Evolutionary conservation across 345 rosid species (phyloP), one percentile per base, ranked within the genome.

Genomic region (Capsella bursapastoris): DNA sequence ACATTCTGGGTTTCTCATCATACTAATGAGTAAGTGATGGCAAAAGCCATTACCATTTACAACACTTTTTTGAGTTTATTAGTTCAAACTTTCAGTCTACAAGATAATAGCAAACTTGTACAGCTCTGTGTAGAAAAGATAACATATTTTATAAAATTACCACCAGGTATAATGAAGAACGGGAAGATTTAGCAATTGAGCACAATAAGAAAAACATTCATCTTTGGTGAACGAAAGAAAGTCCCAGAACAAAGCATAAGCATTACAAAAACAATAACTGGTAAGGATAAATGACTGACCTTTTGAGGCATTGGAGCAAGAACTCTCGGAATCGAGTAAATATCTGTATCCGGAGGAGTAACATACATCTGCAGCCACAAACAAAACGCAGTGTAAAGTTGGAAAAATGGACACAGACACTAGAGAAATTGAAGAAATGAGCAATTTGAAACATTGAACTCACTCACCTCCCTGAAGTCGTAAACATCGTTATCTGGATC

Each of bases 401-500:
- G 28, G 28, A 72, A 16, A 40, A 73, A 28, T 40, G 37, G 52
- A 50, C 29, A 0, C 43, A 70, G 28, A 16, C 28, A 18, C 44
- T 40, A 15, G 38, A 40, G 60, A 67, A 72, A 8, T 18, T 64
- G 4, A 47, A 38, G 8, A 53, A 57, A 11, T 8, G 40, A 44
- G 64, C 50, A 62, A 80, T 38, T 48, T 0, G n/a, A 27, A 47
- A 32, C 2, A 32, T 10, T 35, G 12, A 28, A 44, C 11, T 29
- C 38, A 53, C 83, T 29, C 6, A 89, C 98, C 97, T 94, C 98
- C 52, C 96, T 83, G 82, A 94, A 94, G 73, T 94, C 98, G 74
- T 88, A 94, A 48, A 94, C 98, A 82, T 91, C 95, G 47, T 87
- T 80, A 62, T 94, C 98, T 2, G 95, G 96, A 78, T 91, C 97